Percentiles rank a stretch among this genome's conserved stretches.
phyloP scores from a whole-genome alignment of 176 grass and related monocot genomes.

The Juncus inflexus region DNA sequence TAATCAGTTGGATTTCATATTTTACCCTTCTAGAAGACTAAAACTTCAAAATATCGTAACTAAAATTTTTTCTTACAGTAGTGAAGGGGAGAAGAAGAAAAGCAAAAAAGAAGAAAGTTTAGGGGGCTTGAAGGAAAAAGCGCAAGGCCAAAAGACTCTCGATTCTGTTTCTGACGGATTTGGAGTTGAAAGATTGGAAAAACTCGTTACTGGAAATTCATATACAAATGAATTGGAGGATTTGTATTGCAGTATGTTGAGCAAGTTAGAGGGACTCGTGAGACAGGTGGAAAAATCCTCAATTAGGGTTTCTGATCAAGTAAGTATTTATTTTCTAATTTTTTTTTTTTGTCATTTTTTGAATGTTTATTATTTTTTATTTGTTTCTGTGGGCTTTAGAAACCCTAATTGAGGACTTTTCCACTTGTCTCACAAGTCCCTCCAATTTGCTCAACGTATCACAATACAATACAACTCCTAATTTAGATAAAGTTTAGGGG shows the following conservation, averaged over 20 bases:
- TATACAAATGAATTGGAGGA: slow-evolving; percentile 23
- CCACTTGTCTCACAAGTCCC: too few relatives aligned
- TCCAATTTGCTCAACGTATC: too few relatives aligned
- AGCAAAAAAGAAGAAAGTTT: slow-evolving; percentile 21
- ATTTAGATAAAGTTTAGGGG: background rate
- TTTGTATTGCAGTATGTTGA: slow-evolving; percentile 25
- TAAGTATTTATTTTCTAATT: too few relatives aligned
- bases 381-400: too few relatives aligned
- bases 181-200: slow-evolving; percentile 15
- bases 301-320: slow-evolving; percentile 12
- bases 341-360: too few relatives aligned
- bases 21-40: too few relatives aligned
- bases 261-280: slow-evolving; percentile 18
- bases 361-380: too few relatives aligned
- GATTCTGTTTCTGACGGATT: slow-evolving; percentile 13
- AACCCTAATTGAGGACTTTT: too few relatives aligned
- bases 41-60: too few relatives aligned
- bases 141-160: slow-evolving; percentile 6
- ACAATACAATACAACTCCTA: too few relatives aligned
- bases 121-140: slow-evolving; percentile 13
- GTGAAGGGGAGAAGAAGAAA: slow-evolving; percentile 27
- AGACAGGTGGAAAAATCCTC: slow-evolving; percentile 21
- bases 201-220: slow-evolving; percentile 3
- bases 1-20: too few relatives aligned
- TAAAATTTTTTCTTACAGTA: background rate